phyloP scores from a whole-genome alignment of 805 yeast species.

The Spencermartinsiella europaea region DNA sequence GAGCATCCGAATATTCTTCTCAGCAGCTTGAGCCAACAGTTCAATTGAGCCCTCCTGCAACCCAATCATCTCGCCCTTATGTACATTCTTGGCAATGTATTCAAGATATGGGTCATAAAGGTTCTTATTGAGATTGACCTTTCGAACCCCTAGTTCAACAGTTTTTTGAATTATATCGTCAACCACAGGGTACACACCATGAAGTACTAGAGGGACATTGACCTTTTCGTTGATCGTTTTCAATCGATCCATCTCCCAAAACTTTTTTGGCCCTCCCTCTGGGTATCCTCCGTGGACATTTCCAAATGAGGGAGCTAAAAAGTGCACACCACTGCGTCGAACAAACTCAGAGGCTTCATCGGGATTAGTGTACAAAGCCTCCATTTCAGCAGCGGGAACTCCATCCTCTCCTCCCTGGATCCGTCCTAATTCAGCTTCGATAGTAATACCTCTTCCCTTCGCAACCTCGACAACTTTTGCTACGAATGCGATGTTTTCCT shows the following conservation, averaged over 20 bases:
- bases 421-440: conserved; percentile 39
- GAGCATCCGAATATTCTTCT: conserved; percentile 28
- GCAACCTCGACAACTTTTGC: conserved; percentile 31
- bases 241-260: conserved; percentile 26
- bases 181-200: conserved; percentile 33
- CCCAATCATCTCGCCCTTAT: conserved; percentile 26
- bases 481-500: conserved; percentile 31
- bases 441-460: conserved; percentile 29
- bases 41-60: conserved; percentile 28
- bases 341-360: conserved; percentile 32
- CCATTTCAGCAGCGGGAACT: conserved; percentile 26
- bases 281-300: conserved; percentile 38
- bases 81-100: conserved; percentile 24
- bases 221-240: conserved; percentile 19
- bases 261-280: conserved; percentile 32
- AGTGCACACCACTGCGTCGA: conserved; percentile 33
- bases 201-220: conserved; percentile 30
- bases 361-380: conserved; percentile 34
- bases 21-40: conserved; percentile 28
- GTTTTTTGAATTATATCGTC: conserved; percentile 28
- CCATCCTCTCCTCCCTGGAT: conserved; percentile 39
- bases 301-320: conserved; percentile 37
- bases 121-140: conserved; percentile 33
- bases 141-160: conserved; percentile 30
- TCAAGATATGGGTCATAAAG: conserved; percentile 29